Base-by-base conservation (phyloP, 2,329 filamentous ascomycete genomes). In the Beauveria pseudobassiana region DNA sequence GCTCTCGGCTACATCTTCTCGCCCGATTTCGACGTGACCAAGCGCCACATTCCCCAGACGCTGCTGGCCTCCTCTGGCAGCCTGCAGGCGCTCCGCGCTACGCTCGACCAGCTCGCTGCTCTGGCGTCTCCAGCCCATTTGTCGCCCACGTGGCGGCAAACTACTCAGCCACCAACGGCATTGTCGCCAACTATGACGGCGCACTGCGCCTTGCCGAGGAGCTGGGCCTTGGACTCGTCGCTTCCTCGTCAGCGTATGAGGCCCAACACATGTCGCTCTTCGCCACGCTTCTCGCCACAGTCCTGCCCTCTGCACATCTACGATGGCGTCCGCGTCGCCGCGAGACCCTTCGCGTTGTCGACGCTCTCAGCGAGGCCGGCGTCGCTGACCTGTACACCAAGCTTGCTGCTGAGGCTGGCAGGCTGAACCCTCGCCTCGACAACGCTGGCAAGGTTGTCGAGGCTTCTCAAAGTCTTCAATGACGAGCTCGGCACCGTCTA, bases 1-100 rank as follows among this genome's bases (percentile, higher is more conserved):
- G 92, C 95, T 24, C 83, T 99, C 54, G 95, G 95, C 62, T 99
- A 99, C 78, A 90, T 98, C 74, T 99, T 98, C 82, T 97, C 93
- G 64, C 91, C 91, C 70, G 95, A 99, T 77, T 97, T 96, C 71
- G 93, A 98, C 74, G 76, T 96, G 70, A 86, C 84, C 79, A 97
- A 95, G 82, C 87, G 93, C 67, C 87, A 95, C 72, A 87, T 97
- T 63, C 93, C 95, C 3, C 95, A 99, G 81, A 87, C 91, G 18
- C 87, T 99, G 65, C 78, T 99, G 65, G 93, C 92, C 10, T 91
- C 92, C 3, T 93, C 92, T 0, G 87, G 90, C 51, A 93, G 88
- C 66, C 80, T 99, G 66, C 85, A 86, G 63, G 88, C 89, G 71
- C 82, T 99, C 70, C 89, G 92, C 48, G 80, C 87, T n/a, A 84